Percentiles rank a stretch among this genome's conserved stretches.
These are phyloP conservation scores for Biscogniauxia marginata DNA, from an alignment of 2,329 filamentous ascomycete genomes.

Conservation along the genomic window DNA sequence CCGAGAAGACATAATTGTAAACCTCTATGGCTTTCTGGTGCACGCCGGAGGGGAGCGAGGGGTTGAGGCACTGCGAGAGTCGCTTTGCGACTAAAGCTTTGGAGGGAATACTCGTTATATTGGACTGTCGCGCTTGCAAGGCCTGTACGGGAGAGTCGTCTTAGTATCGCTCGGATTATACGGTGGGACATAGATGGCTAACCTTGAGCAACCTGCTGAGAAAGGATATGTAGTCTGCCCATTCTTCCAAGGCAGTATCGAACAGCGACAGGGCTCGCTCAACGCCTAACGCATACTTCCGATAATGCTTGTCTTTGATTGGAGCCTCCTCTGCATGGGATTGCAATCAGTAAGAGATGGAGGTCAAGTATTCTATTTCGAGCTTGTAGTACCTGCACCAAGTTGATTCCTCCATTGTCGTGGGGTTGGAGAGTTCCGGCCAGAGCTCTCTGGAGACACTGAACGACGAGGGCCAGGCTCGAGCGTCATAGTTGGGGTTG, in stretches of 20 bases:
- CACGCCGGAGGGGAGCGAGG: slow-evolving; percentile 88
- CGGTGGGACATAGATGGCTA: slow-evolving; percentile 18
- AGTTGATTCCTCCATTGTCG: slow-evolving; percentile 76
- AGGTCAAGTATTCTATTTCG: slow-evolving; percentile 5
- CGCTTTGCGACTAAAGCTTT: slow-evolving; percentile 84
- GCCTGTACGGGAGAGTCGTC: slow-evolving; percentile 53
- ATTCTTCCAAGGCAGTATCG: slow-evolving; percentile 92
- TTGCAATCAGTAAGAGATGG: slow-evolving; percentile 16
- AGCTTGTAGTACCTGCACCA: slow-evolving; percentile 64
- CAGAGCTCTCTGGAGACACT: slow-evolving; percentile 78
- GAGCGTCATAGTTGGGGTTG: slow-evolving; percentile 55
- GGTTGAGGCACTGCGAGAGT: slow-evolving; percentile 92
- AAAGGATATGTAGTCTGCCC: slow-evolving; percentile 99
- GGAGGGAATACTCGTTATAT: slow-evolving; percentile 71
- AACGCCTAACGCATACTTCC: slow-evolving; percentile 85
- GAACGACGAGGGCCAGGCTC: slow-evolving; percentile 59
- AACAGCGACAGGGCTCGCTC: slow-evolving; percentile 87
- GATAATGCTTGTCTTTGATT: slow-evolving; percentile 67
- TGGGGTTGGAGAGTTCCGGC: slow-evolving; percentile 71
- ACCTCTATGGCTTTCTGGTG: slow-evolving; percentile 97
- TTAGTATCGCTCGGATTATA: slow-evolving; percentile 24
- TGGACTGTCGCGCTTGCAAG: slow-evolving; percentile 79
- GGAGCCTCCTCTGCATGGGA: slow-evolving; percentile 49
- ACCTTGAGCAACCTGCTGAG: slow-evolving; percentile 88
- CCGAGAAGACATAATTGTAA: slow-evolving; percentile 83